Percentiles rank a stretch among this genome's conserved stretches.
These are phyloP conservation scores for Bolboschoenoplectus hybrid DNA, from an alignment of 202 grass and related monocot genomes.

Conservation along the genomic window DNA sequence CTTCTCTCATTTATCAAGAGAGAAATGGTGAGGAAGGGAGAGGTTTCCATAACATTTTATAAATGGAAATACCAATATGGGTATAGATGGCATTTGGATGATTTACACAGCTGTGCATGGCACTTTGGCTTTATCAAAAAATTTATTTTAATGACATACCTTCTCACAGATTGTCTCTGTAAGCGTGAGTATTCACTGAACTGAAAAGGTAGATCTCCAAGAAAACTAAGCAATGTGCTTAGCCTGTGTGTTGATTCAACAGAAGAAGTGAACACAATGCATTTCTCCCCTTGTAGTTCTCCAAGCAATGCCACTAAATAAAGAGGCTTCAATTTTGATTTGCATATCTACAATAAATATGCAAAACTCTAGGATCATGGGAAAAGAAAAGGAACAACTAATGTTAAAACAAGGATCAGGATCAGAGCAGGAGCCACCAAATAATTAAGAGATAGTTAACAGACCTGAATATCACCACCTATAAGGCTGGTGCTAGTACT, in stretches of 20 bases:
- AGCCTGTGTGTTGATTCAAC: slow-evolving; percentile 90
- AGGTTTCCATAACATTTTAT: not conserved
- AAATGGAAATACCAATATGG: not conserved
- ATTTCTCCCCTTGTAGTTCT: slow-evolving; percentile 72
- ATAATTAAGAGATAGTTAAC: not conserved
- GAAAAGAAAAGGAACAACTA: slow-evolving; percentile 12
- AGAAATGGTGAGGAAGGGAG: not conserved
- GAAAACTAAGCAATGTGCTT: slow-evolving; percentile 74
- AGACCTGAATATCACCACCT: slow-evolving; percentile 12
- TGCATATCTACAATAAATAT: slow-evolving; percentile 65
- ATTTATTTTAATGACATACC: slow-evolving; percentile 47
- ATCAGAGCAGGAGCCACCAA: too few species aligned
- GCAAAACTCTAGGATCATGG: slow-evolving; percentile 1
- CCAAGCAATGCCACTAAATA: slow-evolving; percentile 80
- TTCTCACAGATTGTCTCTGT: slow-evolving; percentile 79
- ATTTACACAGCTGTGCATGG: not conserved
- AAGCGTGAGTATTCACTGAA: slow-evolving; percentile 94
- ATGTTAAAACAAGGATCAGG: not conserved
- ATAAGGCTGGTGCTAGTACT: not conserved
- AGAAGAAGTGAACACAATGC: slow-evolving; percentile 90
- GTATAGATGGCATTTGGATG: not conserved
- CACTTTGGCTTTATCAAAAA: slow-evolving; percentile 13
- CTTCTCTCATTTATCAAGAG: not conserved
- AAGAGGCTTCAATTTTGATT: slow-evolving; percentile 81
- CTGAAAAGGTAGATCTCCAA: slow-evolving; percentile 75